These are phyloP conservation scores for Prototheca wickerhamii DNA, from an alignment of 163 green algal genomes.

Conservation along the genomic window DNA sequence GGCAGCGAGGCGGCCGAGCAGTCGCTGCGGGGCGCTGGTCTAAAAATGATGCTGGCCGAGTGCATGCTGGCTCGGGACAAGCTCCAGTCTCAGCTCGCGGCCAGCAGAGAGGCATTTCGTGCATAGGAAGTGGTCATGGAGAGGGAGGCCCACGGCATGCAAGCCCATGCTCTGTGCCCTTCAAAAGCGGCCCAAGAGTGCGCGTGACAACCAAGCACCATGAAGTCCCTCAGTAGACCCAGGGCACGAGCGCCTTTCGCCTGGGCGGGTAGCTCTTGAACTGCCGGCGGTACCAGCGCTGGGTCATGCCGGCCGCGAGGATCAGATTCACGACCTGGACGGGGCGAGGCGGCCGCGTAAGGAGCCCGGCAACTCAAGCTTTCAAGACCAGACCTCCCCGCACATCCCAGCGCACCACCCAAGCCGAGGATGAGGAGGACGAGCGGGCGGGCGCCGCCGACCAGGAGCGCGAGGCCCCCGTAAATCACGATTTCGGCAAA, in stretches of 20 bases:
- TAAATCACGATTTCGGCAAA: constrained; percentile 80
- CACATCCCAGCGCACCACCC: constrained; percentile 44
- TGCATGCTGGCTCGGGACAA: constrained; percentile 11
- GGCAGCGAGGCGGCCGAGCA: not conserved
- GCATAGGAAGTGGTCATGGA: no score
- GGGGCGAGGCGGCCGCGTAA: not conserved
- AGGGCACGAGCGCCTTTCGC: constrained; percentile 58
- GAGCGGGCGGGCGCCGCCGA: not conserved
- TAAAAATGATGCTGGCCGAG: constrained; percentile 11
- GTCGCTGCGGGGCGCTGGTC: not conserved
- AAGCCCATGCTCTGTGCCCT: no score
- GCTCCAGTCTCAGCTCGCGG: not conserved
- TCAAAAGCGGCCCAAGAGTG: no score
- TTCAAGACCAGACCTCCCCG: not conserved
- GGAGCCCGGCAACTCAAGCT: not conserved
- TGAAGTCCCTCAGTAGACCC: constrained; percentile 38
- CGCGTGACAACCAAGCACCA: not conserved
- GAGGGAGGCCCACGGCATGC: no score
- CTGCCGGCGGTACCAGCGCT: constrained; percentile 58
- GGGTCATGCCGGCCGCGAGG: constrained; percentile 60
- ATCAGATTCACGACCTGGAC: constrained; percentile 64
- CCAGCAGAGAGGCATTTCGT: not conserved
- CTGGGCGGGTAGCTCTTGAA: constrained; percentile 62
- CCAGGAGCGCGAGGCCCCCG: constrained; percentile 40
- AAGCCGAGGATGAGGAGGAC: constrained; percentile 35